Percentiles rank a stretch among this genome's conserved stretches.
Evolutionary conservation across 441 rosid species (phyloP).

Genomic region (Raphanus hybrid): DNA sequence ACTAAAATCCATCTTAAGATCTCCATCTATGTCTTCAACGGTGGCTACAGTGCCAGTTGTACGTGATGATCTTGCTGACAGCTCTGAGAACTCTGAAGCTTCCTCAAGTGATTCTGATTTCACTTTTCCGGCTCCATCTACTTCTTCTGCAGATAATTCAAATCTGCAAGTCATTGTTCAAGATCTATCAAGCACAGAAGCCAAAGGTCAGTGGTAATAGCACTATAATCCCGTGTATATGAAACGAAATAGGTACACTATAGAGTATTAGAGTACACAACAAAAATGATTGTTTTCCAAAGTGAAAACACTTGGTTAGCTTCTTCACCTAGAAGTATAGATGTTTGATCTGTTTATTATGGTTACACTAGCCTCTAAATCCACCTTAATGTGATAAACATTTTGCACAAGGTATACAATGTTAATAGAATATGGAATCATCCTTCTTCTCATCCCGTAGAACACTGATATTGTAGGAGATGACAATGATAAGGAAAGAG

Average conservation of each 20-base stretch:
- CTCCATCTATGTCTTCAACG: constrained; percentile 58
- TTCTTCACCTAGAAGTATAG: constrained; percentile 9
- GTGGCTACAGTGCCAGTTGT: constrained; percentile 49
- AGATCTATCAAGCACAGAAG: constrained; percentile 61
- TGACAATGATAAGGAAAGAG: constrained; percentile 67
- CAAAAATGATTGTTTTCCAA: neutral
- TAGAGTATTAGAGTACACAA: neutral
- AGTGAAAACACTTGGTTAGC: constrained; percentile 9
- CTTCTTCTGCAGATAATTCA: constrained; percentile 44
- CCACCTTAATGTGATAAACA: constrained; percentile 2
- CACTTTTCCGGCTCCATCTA: constrained; percentile 63
- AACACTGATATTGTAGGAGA: constrained; percentile 57
- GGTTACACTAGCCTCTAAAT: constrained; percentile 14
- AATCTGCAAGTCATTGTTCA: constrained; percentile 58
- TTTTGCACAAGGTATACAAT: constrained; percentile 30
- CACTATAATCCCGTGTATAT: constrained; percentile 31
- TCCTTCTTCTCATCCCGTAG: constrained; percentile 36
- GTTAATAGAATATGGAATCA: constrained; percentile 29
- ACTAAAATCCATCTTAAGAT: constrained; percentile 66
- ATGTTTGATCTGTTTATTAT: neutral
- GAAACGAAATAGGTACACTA: neutral
- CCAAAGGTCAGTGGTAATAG: constrained; percentile 59
- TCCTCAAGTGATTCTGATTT: constrained; percentile 74
- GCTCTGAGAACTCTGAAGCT: constrained; percentile 66
- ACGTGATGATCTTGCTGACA: constrained; percentile 54